Conservation (phyloP, 768 basidiomycete genomes). For the Mrakia gelida region DNA sequence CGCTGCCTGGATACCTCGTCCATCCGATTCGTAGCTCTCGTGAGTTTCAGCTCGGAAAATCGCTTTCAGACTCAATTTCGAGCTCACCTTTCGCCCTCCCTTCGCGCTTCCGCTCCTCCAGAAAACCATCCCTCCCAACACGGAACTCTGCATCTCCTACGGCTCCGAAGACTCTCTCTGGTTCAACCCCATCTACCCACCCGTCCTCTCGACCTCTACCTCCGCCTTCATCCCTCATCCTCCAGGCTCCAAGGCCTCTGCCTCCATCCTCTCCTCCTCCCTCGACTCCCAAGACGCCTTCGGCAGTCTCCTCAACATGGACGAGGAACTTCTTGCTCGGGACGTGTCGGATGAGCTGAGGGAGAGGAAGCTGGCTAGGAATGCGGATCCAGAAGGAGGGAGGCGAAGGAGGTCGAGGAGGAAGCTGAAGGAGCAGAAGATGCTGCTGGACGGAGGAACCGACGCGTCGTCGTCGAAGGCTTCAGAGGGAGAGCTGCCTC, state of each 20-base stretch:
- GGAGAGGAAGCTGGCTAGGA: slow-evolving; percentile 3
- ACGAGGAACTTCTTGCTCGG: not conserved
- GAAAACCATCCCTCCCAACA: slow-evolving; percentile 28
- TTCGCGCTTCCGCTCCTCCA: not conserved
- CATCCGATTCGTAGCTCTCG: slow-evolving; percentile 32
- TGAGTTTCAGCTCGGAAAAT: slow-evolving; percentile 1
- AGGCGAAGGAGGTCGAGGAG: not conserved
- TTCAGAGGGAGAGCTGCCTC: not conserved
- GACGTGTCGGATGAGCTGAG: not conserved
- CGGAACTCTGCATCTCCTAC: slow-evolving; percentile 33
- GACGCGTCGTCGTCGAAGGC: not conserved
- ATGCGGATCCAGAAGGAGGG: slow-evolving; percentile 11
- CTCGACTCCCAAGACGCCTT: slow-evolving; percentile 12
- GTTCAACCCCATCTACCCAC: slow-evolving; percentile 27
- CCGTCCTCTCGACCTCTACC: slow-evolving; percentile 31
- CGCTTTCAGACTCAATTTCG: not conserved
- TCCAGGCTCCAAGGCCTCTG: slow-evolving; percentile 17
- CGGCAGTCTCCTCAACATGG: not conserved
- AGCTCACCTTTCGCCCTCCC: not conserved
- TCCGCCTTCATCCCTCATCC: slow-evolving; percentile 38
- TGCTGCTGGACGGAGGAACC: not conserved
- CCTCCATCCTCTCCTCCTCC: slow-evolving; percentile 15
- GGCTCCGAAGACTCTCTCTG: slow-evolving; percentile 29
- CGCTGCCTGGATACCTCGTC: slow-evolving; percentile 35
- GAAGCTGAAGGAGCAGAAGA: slow-evolving; percentile 5